A percentile compares a stretch with the other conserved stretches of the same genome.
phyloP scores from a whole-genome alignment of 1,284 basidiomycete genomes.

The Naganishia albida region DNA sequence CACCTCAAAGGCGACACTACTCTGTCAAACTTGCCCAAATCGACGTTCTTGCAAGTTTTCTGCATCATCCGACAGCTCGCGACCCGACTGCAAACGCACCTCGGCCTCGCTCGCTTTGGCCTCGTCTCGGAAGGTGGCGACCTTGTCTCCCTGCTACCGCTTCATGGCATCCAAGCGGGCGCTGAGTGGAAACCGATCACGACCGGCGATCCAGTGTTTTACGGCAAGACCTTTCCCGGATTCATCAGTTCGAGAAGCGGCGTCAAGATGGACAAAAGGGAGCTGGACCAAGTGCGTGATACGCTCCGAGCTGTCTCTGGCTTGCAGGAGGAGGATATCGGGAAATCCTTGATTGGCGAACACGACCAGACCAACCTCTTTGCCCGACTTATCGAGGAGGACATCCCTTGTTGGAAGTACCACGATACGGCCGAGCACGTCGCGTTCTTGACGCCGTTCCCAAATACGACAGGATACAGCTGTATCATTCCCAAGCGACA shows the following conservation, averaged over 20 bases:
- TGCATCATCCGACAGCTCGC: slow-evolving; percentile 12
- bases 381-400: slow-evolving; percentile 22
- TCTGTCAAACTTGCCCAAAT: background rate
- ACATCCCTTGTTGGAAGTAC: slow-evolving; percentile 25
- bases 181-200: slow-evolving; percentile 24
- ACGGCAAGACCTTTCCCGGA: slow-evolving; percentile 2
- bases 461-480: slow-evolving; percentile 20
- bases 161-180: slow-evolving; percentile 19
- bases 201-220: background rate
- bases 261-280: slow-evolving; percentile 5
- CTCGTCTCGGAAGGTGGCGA: slow-evolving; percentile 12
- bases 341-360: slow-evolving; percentile 11
- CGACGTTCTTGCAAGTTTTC: slow-evolving; percentile 8
- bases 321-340: slow-evolving; percentile 11
- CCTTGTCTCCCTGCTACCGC: slow-evolving; percentile 16
- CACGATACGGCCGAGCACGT: slow-evolving; percentile 14
- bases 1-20: background rate
- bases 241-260: slow-evolving; percentile 21
- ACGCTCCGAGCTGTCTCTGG: slow-evolving; percentile 10
- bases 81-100: background rate
- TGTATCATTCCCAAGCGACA: slow-evolving; percentile 26
- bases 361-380: slow-evolving; percentile 29
- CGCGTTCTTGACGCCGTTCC: slow-evolving; percentile 30
- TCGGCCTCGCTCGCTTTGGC: slow-evolving; percentile 18
- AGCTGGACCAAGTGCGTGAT: slow-evolving; percentile 10